Evolutionary conservation across 2,329 filamentous ascomycete genomes (phyloP).

Genomic region (Epichloe typhina): DNA sequence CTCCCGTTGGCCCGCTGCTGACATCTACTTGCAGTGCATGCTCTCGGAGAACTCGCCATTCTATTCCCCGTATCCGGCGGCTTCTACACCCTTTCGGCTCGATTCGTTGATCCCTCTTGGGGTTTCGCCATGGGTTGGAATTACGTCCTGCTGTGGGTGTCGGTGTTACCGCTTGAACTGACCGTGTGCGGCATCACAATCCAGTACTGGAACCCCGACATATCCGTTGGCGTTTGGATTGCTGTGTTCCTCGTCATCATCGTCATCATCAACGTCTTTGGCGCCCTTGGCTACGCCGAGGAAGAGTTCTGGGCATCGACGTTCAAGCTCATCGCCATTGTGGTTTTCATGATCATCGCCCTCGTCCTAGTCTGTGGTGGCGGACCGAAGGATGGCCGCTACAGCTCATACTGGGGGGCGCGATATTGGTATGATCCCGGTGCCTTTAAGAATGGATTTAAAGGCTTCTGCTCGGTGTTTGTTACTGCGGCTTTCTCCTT

Average conservation of each 20-base stretch:
- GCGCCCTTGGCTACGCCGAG: conserved; percentile 34
- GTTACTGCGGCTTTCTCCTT: conserved; percentile 65
- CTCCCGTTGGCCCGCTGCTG: background rate
- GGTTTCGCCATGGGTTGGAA: conserved; percentile 40
- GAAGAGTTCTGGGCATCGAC: conserved; percentile 40
- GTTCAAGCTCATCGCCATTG: conserved; percentile 39
- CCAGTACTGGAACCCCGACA: conserved; percentile 34
- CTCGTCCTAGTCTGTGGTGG: conserved; percentile 47
- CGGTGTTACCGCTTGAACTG: conserved; percentile 33
- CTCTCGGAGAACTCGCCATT: conserved; percentile 44
- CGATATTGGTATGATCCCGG: conserved; percentile 37
- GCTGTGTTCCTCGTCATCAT: conserved; percentile 34
- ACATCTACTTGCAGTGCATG: conserved; percentile 27
- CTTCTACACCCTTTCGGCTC: conserved; percentile 45
- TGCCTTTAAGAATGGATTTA: conserved; percentile 59
- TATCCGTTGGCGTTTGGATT: conserved; percentile 35
- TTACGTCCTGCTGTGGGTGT: conserved; percentile 34
- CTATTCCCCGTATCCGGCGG: conserved; percentile 47
- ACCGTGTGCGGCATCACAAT: conserved; percentile 37
- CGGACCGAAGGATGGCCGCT: conserved; percentile 35
- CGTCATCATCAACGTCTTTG: conserved; percentile 36
- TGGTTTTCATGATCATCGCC: conserved; percentile 46
- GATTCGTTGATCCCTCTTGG: conserved; percentile 47
- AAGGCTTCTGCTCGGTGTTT: conserved; percentile 58
- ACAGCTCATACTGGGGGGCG: conserved; percentile 36